Percentiles rank a stretch among this genome's conserved stretches.
These are phyloP conservation scores for Lachnellula cervina DNA, from an alignment of 2,329 filamentous ascomycete genomes.

Conservation along the genomic window DNA sequence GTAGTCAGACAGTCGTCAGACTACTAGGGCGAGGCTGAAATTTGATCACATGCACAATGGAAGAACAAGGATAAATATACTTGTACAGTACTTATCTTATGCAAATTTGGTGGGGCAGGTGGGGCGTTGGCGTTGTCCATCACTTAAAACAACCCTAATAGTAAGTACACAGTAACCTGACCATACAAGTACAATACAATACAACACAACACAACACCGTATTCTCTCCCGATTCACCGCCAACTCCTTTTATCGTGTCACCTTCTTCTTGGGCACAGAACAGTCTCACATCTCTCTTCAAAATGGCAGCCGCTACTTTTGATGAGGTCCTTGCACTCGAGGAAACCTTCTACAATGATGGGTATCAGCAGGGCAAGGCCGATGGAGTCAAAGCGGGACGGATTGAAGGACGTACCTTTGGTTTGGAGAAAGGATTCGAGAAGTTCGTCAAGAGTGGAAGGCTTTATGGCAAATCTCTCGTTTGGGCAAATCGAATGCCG, in stretches of 20 bases:
- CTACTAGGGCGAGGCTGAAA: not conserved
- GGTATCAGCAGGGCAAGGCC: slow-evolving; percentile 66
- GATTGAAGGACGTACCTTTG: slow-evolving; percentile 84
- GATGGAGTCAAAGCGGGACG: slow-evolving; percentile 76
- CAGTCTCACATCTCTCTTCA: not conserved
- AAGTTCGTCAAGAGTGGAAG: slow-evolving; percentile 80
- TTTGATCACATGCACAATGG: not conserved
- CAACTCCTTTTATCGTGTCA: not conserved
- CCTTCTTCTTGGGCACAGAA: not conserved
- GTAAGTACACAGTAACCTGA: too few relatives aligned
- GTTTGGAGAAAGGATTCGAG: slow-evolving; percentile 87
- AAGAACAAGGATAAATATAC: too few relatives aligned
- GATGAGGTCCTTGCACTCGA: slow-evolving; percentile 52
- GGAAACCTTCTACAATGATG: slow-evolving; percentile 73
- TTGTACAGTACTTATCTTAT: too few relatives aligned
- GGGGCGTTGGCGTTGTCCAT: too few relatives aligned
- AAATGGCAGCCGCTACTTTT: slow-evolving; percentile 27
- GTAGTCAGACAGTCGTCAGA: too few relatives aligned
- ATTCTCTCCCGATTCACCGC: not conserved
- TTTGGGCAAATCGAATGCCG: slow-evolving; percentile 76
- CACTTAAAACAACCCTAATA: too few relatives aligned
- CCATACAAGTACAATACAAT: too few relatives aligned
- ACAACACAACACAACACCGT: too few relatives aligned
- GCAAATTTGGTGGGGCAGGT: too few relatives aligned
- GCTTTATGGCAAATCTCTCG: slow-evolving; percentile 69